Percentiles rank a stretch among this genome's conserved stretches.
Evolutionary conservation across 2,329 filamentous ascomycete species (phyloP).

Genomic region (Neoarthrinium moseri): DNA sequence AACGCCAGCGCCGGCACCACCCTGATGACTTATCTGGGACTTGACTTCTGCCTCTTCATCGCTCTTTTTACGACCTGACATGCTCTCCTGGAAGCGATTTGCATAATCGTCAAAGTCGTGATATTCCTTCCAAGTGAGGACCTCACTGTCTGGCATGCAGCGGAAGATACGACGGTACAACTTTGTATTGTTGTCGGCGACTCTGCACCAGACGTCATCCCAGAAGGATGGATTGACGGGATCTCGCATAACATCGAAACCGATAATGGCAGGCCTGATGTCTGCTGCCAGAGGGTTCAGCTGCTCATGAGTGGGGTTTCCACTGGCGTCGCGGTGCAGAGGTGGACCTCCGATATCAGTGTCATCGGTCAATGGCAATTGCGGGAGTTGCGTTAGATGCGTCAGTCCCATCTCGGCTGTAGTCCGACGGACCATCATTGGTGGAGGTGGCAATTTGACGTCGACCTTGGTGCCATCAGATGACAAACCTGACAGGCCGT

Average conservation of each 20-base stretch:
- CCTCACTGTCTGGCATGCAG: conserved; percentile 95
- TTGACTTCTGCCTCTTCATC: conserved; percentile 54
- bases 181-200: conserved; percentile 93
- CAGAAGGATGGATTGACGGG: conserved; percentile 81
- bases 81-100: conserved; percentile 71
- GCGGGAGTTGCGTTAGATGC: conserved; percentile 66
- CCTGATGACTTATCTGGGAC: conserved; percentile 26
- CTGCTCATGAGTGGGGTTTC: conserved; percentile 41
- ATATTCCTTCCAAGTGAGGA: conserved; percentile 91
- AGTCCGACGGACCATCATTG: conserved; percentile 55
- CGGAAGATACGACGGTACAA: conserved; percentile 92
- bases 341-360: conserved; percentile 78
- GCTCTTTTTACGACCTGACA: conserved; percentile 54
- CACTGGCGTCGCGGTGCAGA: conserved; percentile 52
- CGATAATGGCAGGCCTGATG: conserved; percentile 70
- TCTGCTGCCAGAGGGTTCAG: conserved; percentile 61
- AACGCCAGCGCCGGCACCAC: conserved; percentile 19
- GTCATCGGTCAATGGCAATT: conserved; percentile 70
- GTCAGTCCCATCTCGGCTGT: conserved; percentile 69
- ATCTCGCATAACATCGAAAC: conserved; percentile 93
- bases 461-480: conserved; percentile 35
- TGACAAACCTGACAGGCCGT: conserved; percentile 13
- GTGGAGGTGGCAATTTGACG: conserved; percentile 57
- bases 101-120: conserved; percentile 78
- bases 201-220: conserved; percentile 81